These are phyloP conservation scores for Schwanniomyces yamadae DNA, from an alignment of 805 yeast genomes.

Conservation along the genomic window DNA sequence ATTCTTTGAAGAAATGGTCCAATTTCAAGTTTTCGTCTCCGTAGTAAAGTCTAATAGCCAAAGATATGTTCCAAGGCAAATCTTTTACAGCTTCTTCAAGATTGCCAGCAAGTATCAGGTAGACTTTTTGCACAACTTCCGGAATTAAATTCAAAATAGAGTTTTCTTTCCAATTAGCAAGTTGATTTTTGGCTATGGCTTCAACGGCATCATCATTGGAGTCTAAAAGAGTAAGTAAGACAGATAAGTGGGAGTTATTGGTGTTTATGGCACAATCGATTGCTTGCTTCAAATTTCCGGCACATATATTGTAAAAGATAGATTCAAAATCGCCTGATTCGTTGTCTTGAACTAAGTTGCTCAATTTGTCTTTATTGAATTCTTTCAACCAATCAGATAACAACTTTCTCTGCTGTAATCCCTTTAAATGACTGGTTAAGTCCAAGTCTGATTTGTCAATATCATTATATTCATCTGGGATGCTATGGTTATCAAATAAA, in stretches of 20 bases:
- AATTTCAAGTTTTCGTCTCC: slow-evolving; percentile 38
- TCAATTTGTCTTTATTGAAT: slow-evolving; percentile 38
- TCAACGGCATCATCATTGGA: slow-evolving; percentile 63
- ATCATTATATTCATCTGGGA: slow-evolving; percentile 8
- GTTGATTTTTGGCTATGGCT: slow-evolving; percentile 56
- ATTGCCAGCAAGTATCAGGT: slow-evolving; percentile 61
- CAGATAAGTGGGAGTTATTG: slow-evolving; percentile 68
- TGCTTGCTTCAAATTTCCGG: slow-evolving; percentile 63
- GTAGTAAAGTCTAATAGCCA: slow-evolving; percentile 63
- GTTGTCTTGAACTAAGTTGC: slow-evolving; percentile 17
- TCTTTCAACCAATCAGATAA: slow-evolving; percentile 59
- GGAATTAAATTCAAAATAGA: slow-evolving; percentile 50
- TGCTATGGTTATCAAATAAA: slow-evolving; percentile 43
- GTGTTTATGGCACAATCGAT: slow-evolving; percentile 57
- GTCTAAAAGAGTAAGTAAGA: slow-evolving; percentile 65
- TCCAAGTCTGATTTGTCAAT: slow-evolving; percentile 12
- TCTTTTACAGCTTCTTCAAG: slow-evolving; percentile 38
- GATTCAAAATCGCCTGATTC: slow-evolving; percentile 45
- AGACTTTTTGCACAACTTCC: slow-evolving; percentile 52
- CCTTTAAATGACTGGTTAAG: slow-evolving; percentile 15
- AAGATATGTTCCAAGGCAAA: slow-evolving; percentile 64
- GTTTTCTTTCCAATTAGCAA: slow-evolving; percentile 60
- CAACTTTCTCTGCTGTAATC: slow-evolving; percentile 37
- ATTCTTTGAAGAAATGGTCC: slow-evolving; percentile 13
- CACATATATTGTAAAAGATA: slow-evolving; percentile 49